These are phyloP conservation scores for Colletotrichum kahawae DNA, from an alignment of 2,329 filamentous ascomycete genomes.

Conservation along the genomic window DNA sequence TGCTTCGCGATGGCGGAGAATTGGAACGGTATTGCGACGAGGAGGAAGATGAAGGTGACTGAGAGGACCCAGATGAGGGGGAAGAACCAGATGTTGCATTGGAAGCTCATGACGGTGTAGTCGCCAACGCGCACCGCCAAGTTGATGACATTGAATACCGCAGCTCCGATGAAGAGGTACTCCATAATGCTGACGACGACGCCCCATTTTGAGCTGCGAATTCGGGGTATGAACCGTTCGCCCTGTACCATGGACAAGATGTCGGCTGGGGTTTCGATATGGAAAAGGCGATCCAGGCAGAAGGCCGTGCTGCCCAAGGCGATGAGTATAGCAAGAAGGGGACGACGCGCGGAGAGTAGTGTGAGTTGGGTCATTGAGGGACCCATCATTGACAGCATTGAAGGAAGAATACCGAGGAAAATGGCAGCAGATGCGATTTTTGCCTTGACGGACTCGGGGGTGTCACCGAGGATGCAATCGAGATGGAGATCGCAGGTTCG, in stretches of 20 bases:
- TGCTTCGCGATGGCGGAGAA: background rate
- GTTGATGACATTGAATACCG: background rate
- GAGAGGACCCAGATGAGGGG: background rate
- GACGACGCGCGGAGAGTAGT: background rate
- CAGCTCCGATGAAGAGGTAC: background rate
- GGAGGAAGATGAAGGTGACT: background rate
- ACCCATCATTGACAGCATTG: background rate
- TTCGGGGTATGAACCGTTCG: background rate
- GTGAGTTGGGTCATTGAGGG: background rate
- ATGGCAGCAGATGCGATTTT: background rate
- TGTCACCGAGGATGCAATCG: background rate
- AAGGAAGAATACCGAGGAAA: background rate
- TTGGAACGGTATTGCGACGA: background rate
- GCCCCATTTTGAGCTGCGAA: background rate
- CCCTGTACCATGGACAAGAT: background rate
- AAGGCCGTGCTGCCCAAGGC: background rate
- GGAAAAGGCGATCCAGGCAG: background rate
- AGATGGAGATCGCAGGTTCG: background rate
- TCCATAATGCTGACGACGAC: fast-evolving
- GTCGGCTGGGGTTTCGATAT: background rate
- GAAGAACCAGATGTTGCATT: background rate
- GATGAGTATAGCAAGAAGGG: background rate
- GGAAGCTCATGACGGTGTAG: background rate
- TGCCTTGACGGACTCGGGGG: background rate
- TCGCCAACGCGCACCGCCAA: background rate